Conservation (phyloP, 345 rosid genomes). For the rapeseed (Brassica napus) region Da-Ae NC_063438.1:13788501-13789000, state of each 20-base stretch:
- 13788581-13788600: background rate
- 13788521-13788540: background rate
- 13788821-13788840: slow-evolving; percentile 24
- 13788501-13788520: background rate
- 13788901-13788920: slow-evolving; percentile 20
- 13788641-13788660: background rate
- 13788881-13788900: background rate
- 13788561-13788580: slow-evolving; percentile 4
- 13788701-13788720: background rate
- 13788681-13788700: background rate
- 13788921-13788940: slow-evolving; percentile 5
- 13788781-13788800: slow-evolving; percentile 17
- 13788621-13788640: background rate
- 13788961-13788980: slow-evolving; percentile 32
- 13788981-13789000: slow-evolving; percentile 36
- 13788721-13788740: background rate
- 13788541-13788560: background rate
- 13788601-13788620: background rate
- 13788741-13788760: slow-evolving; percentile 7
- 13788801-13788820: slow-evolving; percentile 30
- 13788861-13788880: slow-evolving; percentile 21
- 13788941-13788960: slow-evolving; percentile 10
- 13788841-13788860: background rate
- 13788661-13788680: background rate
- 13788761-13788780: slow-evolving; percentile 12